Percentiles rank a stretch among this genome's conserved stretches.
phyloP scores from a whole-genome alignment of 2,329 filamentous ascomycete species.

The Paraphaeosphaeria minitans region DNA sequence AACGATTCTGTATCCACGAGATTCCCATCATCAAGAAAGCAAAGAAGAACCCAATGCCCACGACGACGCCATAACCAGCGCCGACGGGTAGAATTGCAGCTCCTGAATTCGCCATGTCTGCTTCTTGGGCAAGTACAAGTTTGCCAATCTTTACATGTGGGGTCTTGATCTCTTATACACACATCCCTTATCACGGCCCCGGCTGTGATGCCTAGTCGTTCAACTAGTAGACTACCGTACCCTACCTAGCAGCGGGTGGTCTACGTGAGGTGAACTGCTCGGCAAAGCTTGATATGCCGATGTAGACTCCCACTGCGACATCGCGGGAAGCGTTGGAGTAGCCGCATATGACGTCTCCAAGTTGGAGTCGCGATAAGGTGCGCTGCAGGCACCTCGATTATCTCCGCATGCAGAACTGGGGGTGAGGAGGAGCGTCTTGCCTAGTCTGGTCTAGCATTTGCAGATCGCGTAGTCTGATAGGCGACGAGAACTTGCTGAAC shows the following conservation, averaged over 20 bases:
- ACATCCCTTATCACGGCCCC: not conserved
- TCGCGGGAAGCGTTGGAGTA: not conserved
- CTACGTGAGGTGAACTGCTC: not conserved
- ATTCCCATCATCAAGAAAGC: slow-evolving; percentile 43
- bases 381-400: not conserved
- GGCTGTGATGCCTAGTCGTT: not conserved
- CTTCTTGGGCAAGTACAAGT: not conserved
- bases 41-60: slow-evolving; percentile 55
- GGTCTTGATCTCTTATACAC: not conserved
- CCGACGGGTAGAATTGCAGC: slow-evolving; percentile 39
- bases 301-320: not conserved
- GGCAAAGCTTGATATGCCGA: not conserved
- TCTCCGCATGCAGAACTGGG: not conserved
- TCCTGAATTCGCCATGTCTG: slow-evolving; percentile 23
- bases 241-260: not conserved
- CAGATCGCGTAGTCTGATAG: not conserved
- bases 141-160: not conserved
- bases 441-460: not conserved
- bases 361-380: not conserved
- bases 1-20: slow-evolving; percentile 45
- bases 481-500: not conserved
- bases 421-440: not conserved
- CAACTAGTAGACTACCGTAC: too few relatives aligned
- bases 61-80: slow-evolving; percentile 56
- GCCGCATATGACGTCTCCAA: not conserved